Percentiles rank a stretch among this genome's conserved stretches.
Evolutionary conservation across 1,284 basidiomycete genomes (phyloP).

Genomic region (Earliella scabrosa): DNA sequence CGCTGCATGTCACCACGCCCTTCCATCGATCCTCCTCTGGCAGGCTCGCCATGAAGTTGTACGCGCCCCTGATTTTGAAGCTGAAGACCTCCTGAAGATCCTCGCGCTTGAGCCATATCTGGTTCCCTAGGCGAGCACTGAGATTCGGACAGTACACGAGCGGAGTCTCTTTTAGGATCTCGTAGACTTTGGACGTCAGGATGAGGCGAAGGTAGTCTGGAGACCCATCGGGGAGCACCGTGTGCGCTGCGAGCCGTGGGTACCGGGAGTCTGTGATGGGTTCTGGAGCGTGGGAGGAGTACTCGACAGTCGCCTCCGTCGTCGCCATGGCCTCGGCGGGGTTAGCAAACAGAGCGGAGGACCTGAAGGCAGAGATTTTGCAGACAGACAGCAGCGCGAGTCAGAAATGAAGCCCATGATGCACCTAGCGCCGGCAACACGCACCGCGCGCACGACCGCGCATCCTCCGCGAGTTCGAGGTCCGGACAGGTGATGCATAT

Average conservation of each 20-base stretch:
- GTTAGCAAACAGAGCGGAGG: background rate
- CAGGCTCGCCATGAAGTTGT: constrained; percentile 97
- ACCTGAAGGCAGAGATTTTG: background rate
- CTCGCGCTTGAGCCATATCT: constrained; percentile 95
- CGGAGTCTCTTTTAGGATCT: constrained; percentile 92
- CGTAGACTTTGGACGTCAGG: constrained; percentile 93
- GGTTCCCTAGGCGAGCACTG: constrained; percentile 86
- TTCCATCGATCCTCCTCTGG: constrained; percentile 92
- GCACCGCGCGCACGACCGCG: background rate
- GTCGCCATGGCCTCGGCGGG: constrained; percentile 18
- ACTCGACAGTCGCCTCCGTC: constrained; percentile 60
- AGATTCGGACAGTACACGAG: constrained; percentile 87
- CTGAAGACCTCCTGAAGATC: constrained; percentile 98
- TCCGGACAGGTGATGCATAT: constrained; percentile 1
- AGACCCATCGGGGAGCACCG: constrained; percentile 68
- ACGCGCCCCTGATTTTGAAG: constrained; percentile 98
- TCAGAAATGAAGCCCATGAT: constrained; percentile 6
- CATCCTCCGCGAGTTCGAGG: background rate
- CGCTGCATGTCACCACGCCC: constrained; percentile 97
- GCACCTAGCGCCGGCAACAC: constrained; percentile 13
- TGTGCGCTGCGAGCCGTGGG: constrained; percentile 68
- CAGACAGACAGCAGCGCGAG: constrained; percentile 4
- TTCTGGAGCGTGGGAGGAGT: constrained; percentile 67
- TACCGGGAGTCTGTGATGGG: constrained; percentile 53
- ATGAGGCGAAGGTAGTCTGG: constrained; percentile 97